Percentiles rank a stretch among this genome's conserved stretches.
Evolutionary conservation across 176 grass and related monocot genomes (phyloP).

Genomic region (Puya raimondii): DNA sequence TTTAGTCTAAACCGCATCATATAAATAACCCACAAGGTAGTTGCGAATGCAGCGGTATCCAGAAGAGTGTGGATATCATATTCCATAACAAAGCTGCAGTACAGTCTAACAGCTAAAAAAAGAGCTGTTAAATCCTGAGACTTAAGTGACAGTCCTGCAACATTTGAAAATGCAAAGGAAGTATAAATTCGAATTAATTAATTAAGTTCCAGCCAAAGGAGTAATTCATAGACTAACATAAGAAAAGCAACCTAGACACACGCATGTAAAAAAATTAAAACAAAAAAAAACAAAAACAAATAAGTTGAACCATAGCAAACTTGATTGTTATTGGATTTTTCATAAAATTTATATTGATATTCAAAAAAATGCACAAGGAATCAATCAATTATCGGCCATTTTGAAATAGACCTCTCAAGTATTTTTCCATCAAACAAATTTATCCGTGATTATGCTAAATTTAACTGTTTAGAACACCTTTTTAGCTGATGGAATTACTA

Average conservation of each 20-base stretch:
- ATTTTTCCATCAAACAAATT: too few species aligned
- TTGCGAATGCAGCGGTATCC: slow-evolving; percentile 70
- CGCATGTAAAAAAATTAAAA: background rate
- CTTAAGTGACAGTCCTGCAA: slow-evolving; percentile 91
- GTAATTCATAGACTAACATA: background rate
- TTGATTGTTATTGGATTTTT: too few species aligned
- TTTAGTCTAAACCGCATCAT: slow-evolving; percentile 94
- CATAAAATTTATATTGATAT: too few species aligned
- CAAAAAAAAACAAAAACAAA: too few species aligned
- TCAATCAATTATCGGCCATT: too few species aligned
- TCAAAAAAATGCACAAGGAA: too few species aligned
- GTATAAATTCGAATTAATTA: background rate
- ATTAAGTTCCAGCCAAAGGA: background rate
- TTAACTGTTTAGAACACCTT: too few species aligned
- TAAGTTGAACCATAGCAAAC: too few species aligned
- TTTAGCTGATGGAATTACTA: too few species aligned
- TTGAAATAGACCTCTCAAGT: too few species aligned
- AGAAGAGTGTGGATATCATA: slow-evolving; percentile 96
- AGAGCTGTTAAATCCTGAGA: slow-evolving; percentile 96
- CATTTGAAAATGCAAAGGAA: slow-evolving; percentile 14
- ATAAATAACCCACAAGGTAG: slow-evolving; percentile 95
- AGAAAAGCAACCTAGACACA: background rate
- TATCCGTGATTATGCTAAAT: too few species aligned
- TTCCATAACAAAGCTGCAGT: slow-evolving; percentile 99
- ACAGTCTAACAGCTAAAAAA: slow-evolving; percentile 94